phyloP scores from a whole-genome alignment of 108 stramenopile species.

The Phaeodactylum tricornutum region DNA sequence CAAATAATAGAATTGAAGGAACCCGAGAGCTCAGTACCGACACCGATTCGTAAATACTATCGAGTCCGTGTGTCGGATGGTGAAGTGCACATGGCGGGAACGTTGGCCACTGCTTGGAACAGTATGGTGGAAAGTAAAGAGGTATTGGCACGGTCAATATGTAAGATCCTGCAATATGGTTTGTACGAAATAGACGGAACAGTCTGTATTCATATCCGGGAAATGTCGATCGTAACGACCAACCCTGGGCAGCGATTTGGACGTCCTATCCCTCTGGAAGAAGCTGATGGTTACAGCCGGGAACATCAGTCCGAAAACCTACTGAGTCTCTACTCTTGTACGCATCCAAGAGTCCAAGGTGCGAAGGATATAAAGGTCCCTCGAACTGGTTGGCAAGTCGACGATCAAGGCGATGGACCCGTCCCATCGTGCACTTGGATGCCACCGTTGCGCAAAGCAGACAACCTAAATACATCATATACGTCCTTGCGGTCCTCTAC shows the following conservation, averaged over 20 bases:
- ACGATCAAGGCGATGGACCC: slow-evolving; percentile 12
- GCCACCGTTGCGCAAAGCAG: slow-evolving; percentile 10
- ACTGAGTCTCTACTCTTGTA: slow-evolving; percentile 16
- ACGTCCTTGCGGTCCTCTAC: no score
- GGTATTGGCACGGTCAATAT: slow-evolving; percentile 3
- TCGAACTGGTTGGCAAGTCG: slow-evolving; percentile 17
- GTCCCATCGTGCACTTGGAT: slow-evolving; percentile 16
- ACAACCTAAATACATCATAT: no score
- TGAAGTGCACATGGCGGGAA: slow-evolving; percentile 14
- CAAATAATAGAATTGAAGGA: slow-evolving; percentile 10
- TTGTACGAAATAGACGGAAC: slow-evolving; percentile 1
- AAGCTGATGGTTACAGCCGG: slow-evolving; percentile 1
- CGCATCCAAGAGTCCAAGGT: slow-evolving; percentile 3
- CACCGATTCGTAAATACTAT: neutral
- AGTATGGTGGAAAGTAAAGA: slow-evolving; percentile 6
- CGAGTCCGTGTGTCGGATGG: slow-evolving; percentile 19
- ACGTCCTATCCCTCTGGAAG: slow-evolving; percentile 10
- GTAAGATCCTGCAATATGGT: slow-evolving; percentile 14
- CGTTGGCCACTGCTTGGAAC: neutral
- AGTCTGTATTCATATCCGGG: slow-evolving; percentile 9
- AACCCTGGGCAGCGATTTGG: slow-evolving; percentile 21
- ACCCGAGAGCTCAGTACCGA: neutral
- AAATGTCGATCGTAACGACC: slow-evolving; percentile 17
- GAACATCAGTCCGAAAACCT: slow-evolving; percentile 5
- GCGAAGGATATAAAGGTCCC: slow-evolving; percentile 19